phyloP scores from a whole-genome alignment of 78 protist genomes.

The Dictyostelium brefeldianum region DNA sequence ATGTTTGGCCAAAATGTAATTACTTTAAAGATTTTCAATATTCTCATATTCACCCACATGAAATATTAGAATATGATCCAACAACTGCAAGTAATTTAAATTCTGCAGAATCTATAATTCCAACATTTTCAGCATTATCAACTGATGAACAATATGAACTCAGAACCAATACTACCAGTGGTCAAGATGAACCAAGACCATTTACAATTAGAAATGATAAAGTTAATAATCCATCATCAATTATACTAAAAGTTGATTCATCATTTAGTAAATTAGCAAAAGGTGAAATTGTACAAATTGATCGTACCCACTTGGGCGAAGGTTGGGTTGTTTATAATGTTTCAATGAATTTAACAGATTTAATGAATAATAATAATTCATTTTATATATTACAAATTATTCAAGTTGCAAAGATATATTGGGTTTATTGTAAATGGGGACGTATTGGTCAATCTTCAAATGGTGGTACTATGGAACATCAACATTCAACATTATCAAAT shows the following conservation, averaged over 20 bases:
- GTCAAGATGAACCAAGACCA: too few species aligned
- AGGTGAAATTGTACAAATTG: slow-evolving; percentile 10
- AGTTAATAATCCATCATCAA: background rate
- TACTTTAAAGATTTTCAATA: slow-evolving; percentile 6
- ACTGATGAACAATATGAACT: too few species aligned
- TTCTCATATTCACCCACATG: slow-evolving; percentile 57
- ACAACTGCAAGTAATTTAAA: background rate
- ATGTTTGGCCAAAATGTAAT: background rate
- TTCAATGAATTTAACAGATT: slow-evolving; percentile 58
- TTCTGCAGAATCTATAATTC: background rate
- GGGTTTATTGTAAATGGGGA: slow-evolving; percentile 65
- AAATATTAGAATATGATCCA: background rate
- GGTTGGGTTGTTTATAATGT: slow-evolving; percentile 65
- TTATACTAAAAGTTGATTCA: slow-evolving; percentile 17
- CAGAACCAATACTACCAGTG: too few species aligned
- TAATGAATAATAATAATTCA: slow-evolving; percentile 34
- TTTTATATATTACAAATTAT: slow-evolving; percentile 72
- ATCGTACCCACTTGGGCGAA: background rate
- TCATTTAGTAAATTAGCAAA: background rate
- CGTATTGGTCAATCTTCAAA: slow-evolving; percentile 57
- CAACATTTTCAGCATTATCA: slow-evolving; percentile 7
- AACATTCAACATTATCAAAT: background rate
- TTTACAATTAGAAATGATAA: too few species aligned
- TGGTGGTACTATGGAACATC: slow-evolving; percentile 37
- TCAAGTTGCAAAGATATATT: background rate